These are phyloP conservation scores for Syncephalastrum contaminatum DNA, from an alignment of 371 early-diverging fungal genomes.

Conservation along the genomic window DNA sequence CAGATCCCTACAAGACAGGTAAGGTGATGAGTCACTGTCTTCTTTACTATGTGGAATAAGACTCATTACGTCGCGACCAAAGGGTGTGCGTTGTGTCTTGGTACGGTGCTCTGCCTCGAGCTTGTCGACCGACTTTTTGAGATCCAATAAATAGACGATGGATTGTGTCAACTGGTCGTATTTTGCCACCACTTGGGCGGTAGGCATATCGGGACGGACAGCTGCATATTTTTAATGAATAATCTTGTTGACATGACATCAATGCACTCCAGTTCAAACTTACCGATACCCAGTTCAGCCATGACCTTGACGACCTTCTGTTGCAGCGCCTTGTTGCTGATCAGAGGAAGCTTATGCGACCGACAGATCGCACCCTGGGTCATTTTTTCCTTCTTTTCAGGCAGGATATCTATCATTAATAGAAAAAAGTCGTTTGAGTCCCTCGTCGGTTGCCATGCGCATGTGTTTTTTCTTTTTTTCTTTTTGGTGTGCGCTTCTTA, in stretches of 20 bases:
- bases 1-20: too few species aligned
- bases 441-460: background rate
- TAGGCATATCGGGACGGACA: constrained; percentile 77
- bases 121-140: constrained; percentile 80
- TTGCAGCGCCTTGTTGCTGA: constrained; percentile 61
- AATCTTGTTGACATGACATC: too few species aligned
- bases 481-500: background rate
- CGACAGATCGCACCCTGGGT: constrained; percentile 78
- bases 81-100: constrained; percentile 5
- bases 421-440: constrained; percentile 2
- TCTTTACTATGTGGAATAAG: too few species aligned
- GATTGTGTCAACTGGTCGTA: constrained; percentile 74
- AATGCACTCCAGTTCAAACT: constrained; percentile 7
- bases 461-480: background rate
- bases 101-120: constrained; percentile 67
- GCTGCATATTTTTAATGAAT: constrained; percentile 4
- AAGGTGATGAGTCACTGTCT: too few species aligned
- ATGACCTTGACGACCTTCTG: constrained; percentile 66
- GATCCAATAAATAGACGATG: constrained; percentile 72
- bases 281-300: constrained; percentile 64
- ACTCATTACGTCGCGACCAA: too few species aligned
- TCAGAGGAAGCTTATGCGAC: constrained; percentile 64
- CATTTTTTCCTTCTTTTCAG: constrained; percentile 62
- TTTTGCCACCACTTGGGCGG: constrained; percentile 67
- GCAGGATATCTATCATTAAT: constrained; percentile 28